Conservation (phyloP, 108 stramenopile species). For the Pseudonitzschia pungens region DNA sequence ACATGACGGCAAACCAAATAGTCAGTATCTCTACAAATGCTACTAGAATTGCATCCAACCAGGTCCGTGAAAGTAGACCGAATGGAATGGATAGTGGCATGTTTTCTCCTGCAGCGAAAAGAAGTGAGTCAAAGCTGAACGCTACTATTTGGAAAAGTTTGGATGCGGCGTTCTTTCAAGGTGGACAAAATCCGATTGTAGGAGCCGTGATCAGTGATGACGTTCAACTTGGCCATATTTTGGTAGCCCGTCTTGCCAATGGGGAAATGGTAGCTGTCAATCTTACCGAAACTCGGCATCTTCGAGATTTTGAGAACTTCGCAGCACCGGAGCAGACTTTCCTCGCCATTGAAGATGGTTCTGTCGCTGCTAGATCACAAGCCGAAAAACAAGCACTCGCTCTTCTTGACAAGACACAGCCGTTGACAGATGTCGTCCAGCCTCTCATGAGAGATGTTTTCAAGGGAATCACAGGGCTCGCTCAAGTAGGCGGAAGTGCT, state of each 20-base stretch:
- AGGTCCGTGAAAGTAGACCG: conserved; percentile 23
- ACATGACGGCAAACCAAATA: conserved; percentile 47
- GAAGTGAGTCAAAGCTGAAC: conserved; percentile 21
- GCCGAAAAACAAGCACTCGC: conserved; percentile 37
- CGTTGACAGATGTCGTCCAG: conserved; percentile 51
- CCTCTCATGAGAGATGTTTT: conserved; percentile 53
- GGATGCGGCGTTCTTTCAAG: conserved; percentile 28
- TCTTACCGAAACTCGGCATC: conserved; percentile 61
- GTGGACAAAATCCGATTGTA: conserved; percentile 25
- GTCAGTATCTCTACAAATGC: conserved; percentile 62
- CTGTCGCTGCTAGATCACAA: not conserved
- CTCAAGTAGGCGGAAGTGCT: conserved; percentile 67
- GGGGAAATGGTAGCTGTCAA: conserved; percentile 54
- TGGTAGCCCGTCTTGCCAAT: conserved; percentile 50
- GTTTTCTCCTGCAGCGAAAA: conserved; percentile 26
- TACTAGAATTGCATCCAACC: conserved; percentile 37
- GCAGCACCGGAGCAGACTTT: conserved; percentile 19
- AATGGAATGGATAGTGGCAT: not conserved
- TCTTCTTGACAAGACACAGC: conserved; percentile 38
- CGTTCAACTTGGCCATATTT: conserved; percentile 73
- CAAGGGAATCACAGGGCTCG: conserved; percentile 58
- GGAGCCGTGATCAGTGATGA: conserved; percentile 66
- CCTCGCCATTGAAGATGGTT: conserved; percentile 26
- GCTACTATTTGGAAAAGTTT: conserved; percentile 68
- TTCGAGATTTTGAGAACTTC: conserved; percentile 45